Conservation (phyloP, 1,284 basidiomycete genomes). For the Rhizopogon hawkerae region DNA sequence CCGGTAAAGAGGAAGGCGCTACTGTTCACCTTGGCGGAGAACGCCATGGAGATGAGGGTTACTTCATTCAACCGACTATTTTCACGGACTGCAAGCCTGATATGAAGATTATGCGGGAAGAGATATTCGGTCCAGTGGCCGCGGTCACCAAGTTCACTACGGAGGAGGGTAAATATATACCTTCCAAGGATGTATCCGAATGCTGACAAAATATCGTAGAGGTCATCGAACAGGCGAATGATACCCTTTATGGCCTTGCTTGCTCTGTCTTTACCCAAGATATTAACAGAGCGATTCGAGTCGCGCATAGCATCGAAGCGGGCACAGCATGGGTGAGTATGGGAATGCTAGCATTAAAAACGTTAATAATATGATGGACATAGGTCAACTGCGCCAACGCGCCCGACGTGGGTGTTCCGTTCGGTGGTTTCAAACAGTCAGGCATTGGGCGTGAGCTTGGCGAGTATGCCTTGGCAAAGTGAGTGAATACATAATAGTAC, state of each 20-base stretch:
- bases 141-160: slow-evolving; percentile 3
- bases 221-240: slow-evolving; percentile 57
- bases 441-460: slow-evolving; percentile 62
- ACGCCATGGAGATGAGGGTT: slow-evolving; percentile 47
- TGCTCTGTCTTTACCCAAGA: slow-evolving; percentile 65
- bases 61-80: slow-evolving; percentile 51
- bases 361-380: slow-evolving; percentile 3
- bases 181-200: background rate
- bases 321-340: slow-evolving; percentile 54
- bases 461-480: slow-evolving; percentile 45
- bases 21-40: slow-evolving; percentile 55
- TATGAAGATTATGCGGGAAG: slow-evolving; percentile 64
- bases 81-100: slow-evolving; percentile 52
- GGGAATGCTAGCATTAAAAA: background rate
- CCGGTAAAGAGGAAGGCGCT: slow-evolving; percentile 61
- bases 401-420: slow-evolving; percentile 28
- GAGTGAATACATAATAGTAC: background rate
- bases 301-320: slow-evolving; percentile 64
- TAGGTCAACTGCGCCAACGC: slow-evolving; percentile 62
- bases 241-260: slow-evolving; percentile 67
- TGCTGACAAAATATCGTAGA: slow-evolving; percentile 22
- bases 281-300: slow-evolving; percentile 55
- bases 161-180: slow-evolving; percentile 2
- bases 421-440: slow-evolving; percentile 46
- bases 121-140: slow-evolving; percentile 47